Evolutionary conservation across 495 filamentous ascomycete genomes (phyloP).

Genomic region (Lentithecium fluviatile): DNA sequence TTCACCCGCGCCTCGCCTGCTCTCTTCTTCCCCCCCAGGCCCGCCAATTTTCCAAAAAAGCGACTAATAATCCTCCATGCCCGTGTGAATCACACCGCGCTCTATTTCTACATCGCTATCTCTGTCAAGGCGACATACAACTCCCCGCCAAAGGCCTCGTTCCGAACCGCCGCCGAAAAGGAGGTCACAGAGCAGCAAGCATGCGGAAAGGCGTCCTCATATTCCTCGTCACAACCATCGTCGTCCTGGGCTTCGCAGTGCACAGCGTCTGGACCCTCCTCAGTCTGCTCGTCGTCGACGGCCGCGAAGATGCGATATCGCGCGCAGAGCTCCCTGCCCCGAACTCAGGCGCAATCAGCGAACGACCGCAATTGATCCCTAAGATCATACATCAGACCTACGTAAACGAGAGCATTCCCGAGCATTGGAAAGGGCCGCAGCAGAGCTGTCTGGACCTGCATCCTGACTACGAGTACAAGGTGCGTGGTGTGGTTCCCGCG

Average conservation of each 20-base stretch:
- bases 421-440: slow-evolving; percentile 70
- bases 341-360: slow-evolving; percentile 47
- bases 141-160: not conserved
- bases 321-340: slow-evolving; percentile 46
- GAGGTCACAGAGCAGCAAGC: slow-evolving; percentile 4
- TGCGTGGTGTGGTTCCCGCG: slow-evolving; percentile 42
- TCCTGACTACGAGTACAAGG: slow-evolving; percentile 77
- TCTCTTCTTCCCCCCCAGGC: not conserved
- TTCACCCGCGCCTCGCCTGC: not conserved
- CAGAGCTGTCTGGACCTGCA: slow-evolving; percentile 75
- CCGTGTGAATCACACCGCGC: not conserved
- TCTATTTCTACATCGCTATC: slow-evolving; percentile 2
- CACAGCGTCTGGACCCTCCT: slow-evolving; percentile 48
- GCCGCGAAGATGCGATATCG: slow-evolving; percentile 46
- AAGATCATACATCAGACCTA: slow-evolving; percentile 93
- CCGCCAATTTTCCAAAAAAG: not conserved
- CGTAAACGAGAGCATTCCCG: slow-evolving; percentile 72
- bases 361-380: slow-evolving; percentile 67
- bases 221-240: slow-evolving; percentile 49
- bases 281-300: slow-evolving; percentile 46
- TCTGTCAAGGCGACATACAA: not conserved
- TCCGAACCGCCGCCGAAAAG: not conserved
- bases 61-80: slow-evolving; percentile 5
- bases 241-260: slow-evolving; percentile 52
- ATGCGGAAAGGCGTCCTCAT: slow-evolving; percentile 44